These are phyloP conservation scores for Zangia roseola DNA, from an alignment of 768 basidiomycete species.

Conservation along the genomic window DNA sequence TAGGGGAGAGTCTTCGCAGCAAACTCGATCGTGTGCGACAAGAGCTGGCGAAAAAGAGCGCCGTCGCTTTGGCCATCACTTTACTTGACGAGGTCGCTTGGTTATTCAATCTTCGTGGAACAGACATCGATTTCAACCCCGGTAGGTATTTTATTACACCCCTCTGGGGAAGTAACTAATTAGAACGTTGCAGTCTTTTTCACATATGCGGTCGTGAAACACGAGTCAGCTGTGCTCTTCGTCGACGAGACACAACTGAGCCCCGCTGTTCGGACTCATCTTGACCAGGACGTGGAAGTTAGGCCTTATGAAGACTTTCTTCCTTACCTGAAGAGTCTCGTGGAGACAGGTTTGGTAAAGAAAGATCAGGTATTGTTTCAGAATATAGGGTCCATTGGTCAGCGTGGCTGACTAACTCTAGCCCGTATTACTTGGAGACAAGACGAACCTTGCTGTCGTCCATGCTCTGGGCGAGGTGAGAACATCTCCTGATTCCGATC, in stretches of 20 bases:
- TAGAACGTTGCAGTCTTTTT: slow-evolving; percentile 69
- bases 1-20: slow-evolving; percentile 57
- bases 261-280: slow-evolving; percentile 40
- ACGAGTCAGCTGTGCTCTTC: slow-evolving; percentile 60
- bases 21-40: slow-evolving; percentile 71
- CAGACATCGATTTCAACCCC: slow-evolving; percentile 89
- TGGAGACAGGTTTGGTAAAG: slow-evolving; percentile 32
- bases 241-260: slow-evolving; percentile 52
- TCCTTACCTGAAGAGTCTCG: slow-evolving; percentile 55
- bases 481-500: neutral
- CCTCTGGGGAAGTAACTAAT: neutral
- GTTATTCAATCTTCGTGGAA: slow-evolving; percentile 89
- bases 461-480: slow-evolving; percentile 71
- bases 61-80: slow-evolving; percentile 70
- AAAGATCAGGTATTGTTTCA: slow-evolving; percentile 30
- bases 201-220: slow-evolving; percentile 80
- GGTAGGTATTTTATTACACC: slow-evolving; percentile 32
- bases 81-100: slow-evolving; percentile 95
- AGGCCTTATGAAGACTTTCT: slow-evolving; percentile 71
- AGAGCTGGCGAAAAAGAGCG: slow-evolving; percentile 56
- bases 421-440: slow-evolving; percentile 76
- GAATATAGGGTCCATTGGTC: neutral
- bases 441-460: slow-evolving; percentile 78
- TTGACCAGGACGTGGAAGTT: slow-evolving; percentile 64
- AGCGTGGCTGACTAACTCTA: slow-evolving; percentile 24